Evolutionary conservation across 345 rosid species (phyloP).

Genomic region (Anacardium occidentale): DNA sequence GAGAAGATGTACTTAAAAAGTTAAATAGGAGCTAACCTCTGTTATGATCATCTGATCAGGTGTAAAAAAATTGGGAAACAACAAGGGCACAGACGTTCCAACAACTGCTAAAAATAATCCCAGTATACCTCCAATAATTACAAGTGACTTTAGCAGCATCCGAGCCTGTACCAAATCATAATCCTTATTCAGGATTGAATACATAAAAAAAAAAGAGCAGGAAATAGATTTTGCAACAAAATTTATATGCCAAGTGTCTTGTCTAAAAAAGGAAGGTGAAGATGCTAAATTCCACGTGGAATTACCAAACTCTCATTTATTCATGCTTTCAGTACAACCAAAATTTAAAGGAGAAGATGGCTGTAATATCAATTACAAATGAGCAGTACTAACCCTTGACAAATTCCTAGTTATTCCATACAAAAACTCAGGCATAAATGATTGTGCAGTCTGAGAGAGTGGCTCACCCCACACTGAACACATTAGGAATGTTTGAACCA

Average conservation of each 20-base stretch:
- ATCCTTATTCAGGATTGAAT: neutral
- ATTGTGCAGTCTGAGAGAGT: constrained; percentile 58
- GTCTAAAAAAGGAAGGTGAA: neutral
- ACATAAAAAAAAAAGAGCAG: neutral
- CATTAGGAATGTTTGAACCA: constrained; percentile 48
- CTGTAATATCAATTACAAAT: neutral
- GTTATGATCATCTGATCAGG: constrained; percentile 37
- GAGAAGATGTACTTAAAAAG: neutral
- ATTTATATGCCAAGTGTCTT: neutral
- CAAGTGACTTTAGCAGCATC: constrained; percentile 46
- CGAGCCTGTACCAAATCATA: constrained; percentile 41
- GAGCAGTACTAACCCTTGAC: constrained; percentile 34
- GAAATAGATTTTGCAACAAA: neutral
- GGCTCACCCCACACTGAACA: constrained; percentile 56
- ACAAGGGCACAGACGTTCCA: constrained; percentile 49
- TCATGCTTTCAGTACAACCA: neutral
- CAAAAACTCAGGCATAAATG: constrained; percentile 57
- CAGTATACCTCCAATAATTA: constrained; percentile 38
- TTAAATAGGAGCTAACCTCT: constrained; percentile 34
- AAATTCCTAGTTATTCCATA: constrained; percentile 40
- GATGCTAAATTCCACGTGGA: neutral
- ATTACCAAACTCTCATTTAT: too few relatives aligned
- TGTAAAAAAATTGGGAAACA: constrained; percentile 50
- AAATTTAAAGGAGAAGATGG: neutral
- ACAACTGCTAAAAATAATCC: constrained; percentile 38